A percentile compares a stretch with the other conserved stretches of the same genome.
These are phyloP conservation scores for Salisapilia sapeloensis DNA, from an alignment of 352 stramenopile genomes.

Conservation along the genomic window DNA sequence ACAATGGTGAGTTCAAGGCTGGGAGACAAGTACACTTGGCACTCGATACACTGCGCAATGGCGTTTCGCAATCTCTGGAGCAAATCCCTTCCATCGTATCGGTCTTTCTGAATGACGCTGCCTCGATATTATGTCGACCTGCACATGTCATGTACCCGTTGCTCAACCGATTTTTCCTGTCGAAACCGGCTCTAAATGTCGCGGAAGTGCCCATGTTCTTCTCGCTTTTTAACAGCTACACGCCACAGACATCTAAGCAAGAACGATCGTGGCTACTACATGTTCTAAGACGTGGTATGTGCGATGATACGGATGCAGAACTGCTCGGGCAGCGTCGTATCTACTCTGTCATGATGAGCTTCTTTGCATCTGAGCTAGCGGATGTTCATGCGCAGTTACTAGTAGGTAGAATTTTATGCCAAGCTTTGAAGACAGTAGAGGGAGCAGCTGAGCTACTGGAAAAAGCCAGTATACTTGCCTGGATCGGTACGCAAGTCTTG, in stretches of 20 bases:
- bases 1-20: conserved; percentile 44
- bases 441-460: conserved; percentile 35
- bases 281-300: conserved; percentile 43
- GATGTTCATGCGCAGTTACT: conserved; percentile 64
- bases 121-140: conserved; percentile 46
- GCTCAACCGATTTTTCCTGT: conserved; percentile 73
- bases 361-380: conserved; percentile 53
- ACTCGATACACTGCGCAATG: conserved; percentile 62
- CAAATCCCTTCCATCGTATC: conserved; percentile 57
- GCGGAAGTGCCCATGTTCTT: conserved; percentile 82
- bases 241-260: conserved; percentile 52
- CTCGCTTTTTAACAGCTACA: conserved; percentile 67
- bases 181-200: conserved; percentile 59
- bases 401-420: conserved; percentile 37
- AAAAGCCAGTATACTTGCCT: conserved; percentile 48
- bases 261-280: conserved; percentile 76
- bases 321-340: conserved; percentile 64
- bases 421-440: conserved; percentile 21
- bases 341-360: conserved; percentile 66
- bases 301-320: conserved; percentile 39
- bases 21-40: conserved; percentile 63
- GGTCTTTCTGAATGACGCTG: conserved; percentile 66
- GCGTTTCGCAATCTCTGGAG: conserved; percentile 23
- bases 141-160: conserved; percentile 57
- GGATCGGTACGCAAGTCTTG: conserved; percentile 24